A percentile compares a stretch with the other conserved stretches of the same genome.
Evolutionary conservation across 2,329 filamentous ascomycete genomes (phyloP).

Genomic region (Chalaropsis ovoidea): DNA sequence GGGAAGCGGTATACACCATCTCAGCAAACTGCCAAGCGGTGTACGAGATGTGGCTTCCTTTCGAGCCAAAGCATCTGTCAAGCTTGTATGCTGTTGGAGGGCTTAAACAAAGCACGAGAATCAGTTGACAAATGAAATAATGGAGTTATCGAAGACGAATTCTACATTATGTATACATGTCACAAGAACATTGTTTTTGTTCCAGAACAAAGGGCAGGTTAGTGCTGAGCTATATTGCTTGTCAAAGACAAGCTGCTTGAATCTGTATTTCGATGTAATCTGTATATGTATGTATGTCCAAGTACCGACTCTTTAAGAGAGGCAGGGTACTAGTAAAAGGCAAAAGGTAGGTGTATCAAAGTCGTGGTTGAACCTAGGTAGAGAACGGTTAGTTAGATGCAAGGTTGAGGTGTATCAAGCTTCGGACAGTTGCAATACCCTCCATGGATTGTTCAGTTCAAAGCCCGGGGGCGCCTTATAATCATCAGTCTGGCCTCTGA

Average conservation of each 20-base stretch:
- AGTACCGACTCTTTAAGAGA: slow-evolving; percentile 26
- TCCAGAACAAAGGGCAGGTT: background rate
- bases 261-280: slow-evolving; percentile 26
- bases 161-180: too few species aligned
- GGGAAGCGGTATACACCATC: slow-evolving; percentile 27
- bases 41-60: slow-evolving; percentile 83
- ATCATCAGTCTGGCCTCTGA: slow-evolving; percentile 49
- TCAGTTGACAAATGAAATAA: slow-evolving; percentile 45
- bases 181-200: background rate
- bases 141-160: background rate
- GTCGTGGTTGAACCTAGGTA: slow-evolving; percentile 22
- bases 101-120: slow-evolving; percentile 69
- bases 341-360: background rate
- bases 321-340: slow-evolving; percentile 13
- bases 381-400: background rate
- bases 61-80: slow-evolving; percentile 92
- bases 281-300: slow-evolving; percentile 20
- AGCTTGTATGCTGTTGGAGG: slow-evolving; percentile 81
- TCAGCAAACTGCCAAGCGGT: slow-evolving; percentile 71
- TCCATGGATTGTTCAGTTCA: slow-evolving; percentile 55
- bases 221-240: background rate
- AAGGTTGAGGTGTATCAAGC: background rate
- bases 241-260: background rate
- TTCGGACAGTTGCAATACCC: slow-evolving; percentile 35
- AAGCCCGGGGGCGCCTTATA: slow-evolving; percentile 48